Evolutionary conservation across 345 rosid species (phyloP), one percentile per base, ranked within the genome.

Genomic region (Draba incana): DNA sequence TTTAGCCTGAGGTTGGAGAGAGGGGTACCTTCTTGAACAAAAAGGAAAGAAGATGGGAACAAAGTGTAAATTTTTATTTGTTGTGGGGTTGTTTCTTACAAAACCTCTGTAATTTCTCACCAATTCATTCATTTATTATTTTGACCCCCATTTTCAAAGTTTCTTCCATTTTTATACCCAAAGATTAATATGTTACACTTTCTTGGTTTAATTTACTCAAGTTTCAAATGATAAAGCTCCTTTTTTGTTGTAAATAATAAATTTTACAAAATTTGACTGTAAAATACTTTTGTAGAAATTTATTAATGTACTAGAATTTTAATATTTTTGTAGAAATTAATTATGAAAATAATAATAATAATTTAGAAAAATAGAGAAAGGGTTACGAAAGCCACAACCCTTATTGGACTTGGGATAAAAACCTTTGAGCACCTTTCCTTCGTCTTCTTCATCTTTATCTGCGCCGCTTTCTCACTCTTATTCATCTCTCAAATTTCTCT

Each of bases 11-110:
- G 75, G 62, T 0, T 48, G 50, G 74, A 57, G 66, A 10, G 2
- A 20, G 20, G 31, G n/a, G 66, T 30, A 11, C 16, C 60, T 61
- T 70, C 37, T 23, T 53, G 44, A 44, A 48, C 30, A 10, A 37
- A 52, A 53, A 60, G 64, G 50, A 75, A 68, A 69, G 65, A 69
- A 55, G 60, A 59, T 47, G 71, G 71, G 63, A 28, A 23, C 37
- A 68, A 69, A 67, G 55, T 69, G 75, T 75, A 75, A 64, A 69
- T 42, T 39, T 55, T 23, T 28, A 62, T 28, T 62, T 75, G 27
- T 69, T 56, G 62, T 75, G 79, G 78, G 74, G 77, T 58, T 74
- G 68, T 68, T 38, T 74, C 53, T 47, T 57, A 10, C 58, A 66
- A 47, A 64, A 37, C 20, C 59, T 57, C 46, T 45, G 8, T 66